A percentile compares a stretch with the other conserved stretches of the same genome.
Evolutionary conservation across 768 basidiomycete genomes (phyloP).

Genomic region (Dioszegia hungarica): DNA sequence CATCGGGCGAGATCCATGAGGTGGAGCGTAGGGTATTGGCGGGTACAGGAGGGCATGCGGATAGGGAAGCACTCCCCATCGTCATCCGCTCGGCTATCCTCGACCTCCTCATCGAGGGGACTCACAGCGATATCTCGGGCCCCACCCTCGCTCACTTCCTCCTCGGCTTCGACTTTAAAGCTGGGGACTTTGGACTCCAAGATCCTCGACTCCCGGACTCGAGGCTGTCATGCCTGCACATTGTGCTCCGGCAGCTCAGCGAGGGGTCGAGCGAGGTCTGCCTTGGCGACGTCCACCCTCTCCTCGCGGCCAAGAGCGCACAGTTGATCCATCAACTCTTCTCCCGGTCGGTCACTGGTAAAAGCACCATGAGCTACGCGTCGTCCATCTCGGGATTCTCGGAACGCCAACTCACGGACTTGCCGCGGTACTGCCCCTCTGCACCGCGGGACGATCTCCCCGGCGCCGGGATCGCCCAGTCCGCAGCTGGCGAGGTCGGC

Average conservation of each 20-base stretch:
- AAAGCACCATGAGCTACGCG: constrained; percentile 75
- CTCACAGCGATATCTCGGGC: constrained; percentile 40
- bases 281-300: constrained; percentile 55
- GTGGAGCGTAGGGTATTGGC: background rate
- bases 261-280: constrained; percentile 50
- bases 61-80: constrained; percentile 51
- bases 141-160: constrained; percentile 68
- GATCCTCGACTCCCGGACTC: constrained; percentile 42
- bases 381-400: constrained; percentile 86
- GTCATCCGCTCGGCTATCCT: constrained; percentile 71
- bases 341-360: constrained; percentile 75
- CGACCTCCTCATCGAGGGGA: constrained; percentile 74
- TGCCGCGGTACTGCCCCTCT: constrained; percentile 26
- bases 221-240: constrained; percentile 64
- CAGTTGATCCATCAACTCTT: constrained; percentile 78
- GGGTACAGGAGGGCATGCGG: background rate
- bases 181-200: constrained; percentile 56
- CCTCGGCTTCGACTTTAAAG: constrained; percentile 61
- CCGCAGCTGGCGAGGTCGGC: background rate
- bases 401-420: constrained; percentile 61
- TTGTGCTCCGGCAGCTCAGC: constrained; percentile 72
- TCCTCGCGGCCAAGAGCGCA: constrained; percentile 79
- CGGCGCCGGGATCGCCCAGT: background rate
- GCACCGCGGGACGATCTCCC: background rate
- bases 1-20: constrained; percentile 53